Base-by-base conservation (phyloP, 129 eudicot species). In the Gnaphalium uliginosum region DNA sequence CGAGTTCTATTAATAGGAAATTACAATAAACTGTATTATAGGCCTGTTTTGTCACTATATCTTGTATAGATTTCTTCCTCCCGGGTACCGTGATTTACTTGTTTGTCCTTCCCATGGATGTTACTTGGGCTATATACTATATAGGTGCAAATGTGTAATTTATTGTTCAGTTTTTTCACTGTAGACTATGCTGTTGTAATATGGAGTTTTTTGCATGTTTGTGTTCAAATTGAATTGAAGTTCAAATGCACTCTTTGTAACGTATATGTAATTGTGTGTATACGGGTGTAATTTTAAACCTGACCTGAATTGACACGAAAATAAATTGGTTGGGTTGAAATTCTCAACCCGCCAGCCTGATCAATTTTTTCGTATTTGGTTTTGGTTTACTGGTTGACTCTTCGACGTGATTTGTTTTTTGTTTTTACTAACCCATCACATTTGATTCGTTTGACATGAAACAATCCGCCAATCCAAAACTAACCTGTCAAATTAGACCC, bases 31-130 rank as follows among this genome's bases (percentile, higher is more conserved):
- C 58, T 78, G 77, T 79, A 66, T 80, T 41, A 73, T 80, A 80
- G 59, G 76, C 29, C 48, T 78, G 66, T 61, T 70, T n/a, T 15
- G 21, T 72, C 32, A 24, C 39, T 26, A 32, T 53, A 66, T 66
- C 24, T 21, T 80, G 83, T 80, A 80, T 80, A 80, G 83, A 76
- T 50, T 80, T 68, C 48, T 26, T 65, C 60, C 64, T 73, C 68
- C 73, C 35, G 8, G 58, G 66, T 65, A 63, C 35, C 30, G 13
- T 66, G 74, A 35, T 73, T 66, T 66, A 74, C 18, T 71, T 8
- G 68, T 64, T 83, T 70, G 79, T 71, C 32, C 78, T 78, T 78
- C 71, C 33, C 79, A 41, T 77, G 69, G 50, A 75, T 77, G 48
- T 57, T 66, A 62, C 39, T 17, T 33, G 66, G 81, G 80, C 7